phyloP scores from a whole-genome alignment of 2,329 filamentous ascomycete species.

The Knufia petricola region DNA sequence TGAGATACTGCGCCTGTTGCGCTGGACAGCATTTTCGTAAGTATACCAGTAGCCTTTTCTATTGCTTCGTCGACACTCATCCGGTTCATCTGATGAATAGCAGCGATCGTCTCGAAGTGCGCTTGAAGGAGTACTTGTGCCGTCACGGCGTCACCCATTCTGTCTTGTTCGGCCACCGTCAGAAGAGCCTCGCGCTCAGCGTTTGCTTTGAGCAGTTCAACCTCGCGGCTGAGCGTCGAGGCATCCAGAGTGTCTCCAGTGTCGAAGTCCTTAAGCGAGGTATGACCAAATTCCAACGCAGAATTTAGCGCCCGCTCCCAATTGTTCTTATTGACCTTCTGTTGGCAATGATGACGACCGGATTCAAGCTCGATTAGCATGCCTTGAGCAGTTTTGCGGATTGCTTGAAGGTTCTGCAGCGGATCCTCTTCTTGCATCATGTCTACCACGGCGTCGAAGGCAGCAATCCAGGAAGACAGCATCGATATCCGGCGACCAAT shows the following conservation, averaged over 20 bases:
- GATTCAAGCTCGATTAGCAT: constrained; percentile 82
- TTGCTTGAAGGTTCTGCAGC: constrained; percentile 57
- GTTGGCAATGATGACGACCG: constrained; percentile 82
- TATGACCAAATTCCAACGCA: constrained; percentile 73
- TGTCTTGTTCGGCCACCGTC: constrained; percentile 75
- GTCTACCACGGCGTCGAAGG: constrained; percentile 76
- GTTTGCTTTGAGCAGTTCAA: constrained; percentile 72
- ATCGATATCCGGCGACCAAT: constrained; percentile 77
- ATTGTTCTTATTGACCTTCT: constrained; percentile 65
- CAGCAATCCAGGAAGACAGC: constrained; percentile 84
- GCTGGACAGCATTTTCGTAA: constrained; percentile 66
- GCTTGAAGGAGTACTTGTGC: constrained; percentile 78
- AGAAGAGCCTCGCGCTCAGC: constrained; percentile 70
- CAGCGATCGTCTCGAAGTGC: constrained; percentile 83
- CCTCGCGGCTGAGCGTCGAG: constrained; percentile 65
- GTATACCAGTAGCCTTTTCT: constrained; percentile 63
- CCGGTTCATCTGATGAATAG: constrained; percentile 67
- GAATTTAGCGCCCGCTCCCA: constrained; percentile 87
- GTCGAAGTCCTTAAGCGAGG: constrained; percentile 65
- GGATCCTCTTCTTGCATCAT: constrained; percentile 56
- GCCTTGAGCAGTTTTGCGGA: constrained; percentile 81
- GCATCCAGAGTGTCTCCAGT: constrained; percentile 57
- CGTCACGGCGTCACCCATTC: constrained; percentile 63
- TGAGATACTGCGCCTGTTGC: constrained; percentile 68
- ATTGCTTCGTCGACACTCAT: constrained; percentile 81